phyloP scores from a whole-genome alignment of 495 filamentous ascomycete species.

The Aspergillus nanangensis region DNA sequence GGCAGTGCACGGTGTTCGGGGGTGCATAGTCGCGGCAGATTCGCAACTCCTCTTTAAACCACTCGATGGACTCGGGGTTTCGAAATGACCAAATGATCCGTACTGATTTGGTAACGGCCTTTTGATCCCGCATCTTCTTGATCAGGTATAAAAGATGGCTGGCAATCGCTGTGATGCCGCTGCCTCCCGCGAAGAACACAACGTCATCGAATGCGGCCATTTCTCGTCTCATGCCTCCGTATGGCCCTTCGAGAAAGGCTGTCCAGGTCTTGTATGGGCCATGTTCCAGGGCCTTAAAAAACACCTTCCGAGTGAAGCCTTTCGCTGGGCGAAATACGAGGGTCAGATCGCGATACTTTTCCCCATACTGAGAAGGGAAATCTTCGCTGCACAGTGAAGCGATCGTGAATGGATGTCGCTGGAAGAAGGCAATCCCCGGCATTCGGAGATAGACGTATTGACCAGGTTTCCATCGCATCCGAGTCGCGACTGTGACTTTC shows the following conservation, averaged over 20 bases:
- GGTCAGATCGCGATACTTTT: slow-evolving; percentile 80
- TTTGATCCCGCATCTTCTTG: slow-evolving; percentile 89
- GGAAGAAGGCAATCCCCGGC: slow-evolving; percentile 81
- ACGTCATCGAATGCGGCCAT: slow-evolving; percentile 92
- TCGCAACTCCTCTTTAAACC: slow-evolving; percentile 93
- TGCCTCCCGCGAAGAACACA: slow-evolving; percentile 87
- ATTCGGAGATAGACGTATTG: slow-evolving; percentile 94
- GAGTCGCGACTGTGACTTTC: slow-evolving; percentile 88
- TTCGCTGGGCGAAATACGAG: slow-evolving; percentile 87
- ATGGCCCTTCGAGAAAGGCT: slow-evolving; percentile 88
- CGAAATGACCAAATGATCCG: slow-evolving; percentile 91
- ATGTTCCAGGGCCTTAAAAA: slow-evolving; percentile 71
- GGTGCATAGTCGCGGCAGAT: slow-evolving; percentile 85
- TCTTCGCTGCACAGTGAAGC: slow-evolving; percentile 83
- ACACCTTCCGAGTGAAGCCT: slow-evolving; percentile 80
- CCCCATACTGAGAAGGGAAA: slow-evolving; percentile 83
- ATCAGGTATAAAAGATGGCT: slow-evolving; percentile 86
- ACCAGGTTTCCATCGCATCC: slow-evolving; percentile 88
- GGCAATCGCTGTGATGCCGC: slow-evolving; percentile 89
- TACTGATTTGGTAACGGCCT: slow-evolving; percentile 85
- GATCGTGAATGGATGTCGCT: slow-evolving; percentile 96
- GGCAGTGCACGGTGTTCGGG: slow-evolving; percentile 78
- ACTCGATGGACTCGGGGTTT: slow-evolving; percentile 87
- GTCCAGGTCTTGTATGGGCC: slow-evolving; percentile 84
- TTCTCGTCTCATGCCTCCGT: slow-evolving; percentile 88